Percentiles rank a stretch among this genome's conserved stretches.
These are phyloP conservation scores for Alternaria gansuensis DNA, from an alignment of 2,329 filamentous ascomycete genomes.

Conservation along the genomic window DNA sequence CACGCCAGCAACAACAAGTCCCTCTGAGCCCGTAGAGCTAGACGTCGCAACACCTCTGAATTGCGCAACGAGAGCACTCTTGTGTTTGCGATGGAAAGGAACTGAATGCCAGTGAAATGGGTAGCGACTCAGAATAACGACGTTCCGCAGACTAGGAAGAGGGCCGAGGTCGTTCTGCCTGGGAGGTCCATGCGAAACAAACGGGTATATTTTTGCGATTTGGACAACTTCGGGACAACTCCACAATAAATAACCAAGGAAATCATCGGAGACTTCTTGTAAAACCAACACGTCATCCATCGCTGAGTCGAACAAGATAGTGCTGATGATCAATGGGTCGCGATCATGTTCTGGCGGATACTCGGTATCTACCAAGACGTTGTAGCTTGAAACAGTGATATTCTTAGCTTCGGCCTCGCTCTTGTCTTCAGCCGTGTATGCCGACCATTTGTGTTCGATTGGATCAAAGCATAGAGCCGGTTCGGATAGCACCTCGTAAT, in stretches of 20 bases:
- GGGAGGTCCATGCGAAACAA: constrained; percentile 66
- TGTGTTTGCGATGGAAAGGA: constrained; percentile 64
- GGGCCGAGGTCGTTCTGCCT: constrained; percentile 62
- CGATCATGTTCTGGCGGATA: constrained; percentile 51
- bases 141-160: constrained; percentile 68
- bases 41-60: constrained; percentile 52
- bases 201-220: constrained; percentile 63
- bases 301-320: constrained; percentile 46
- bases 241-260: constrained; percentile 65
- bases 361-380: constrained; percentile 54
- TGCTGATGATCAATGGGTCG: constrained; percentile 49
- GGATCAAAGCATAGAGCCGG: constrained; percentile 46
- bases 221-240: constrained; percentile 55
- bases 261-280: constrained; percentile 72
- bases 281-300: constrained; percentile 57
- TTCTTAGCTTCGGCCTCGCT: constrained; percentile 12
- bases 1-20: constrained; percentile 63
- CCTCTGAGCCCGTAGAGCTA: constrained; percentile 31
- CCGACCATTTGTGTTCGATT: constrained; percentile 36
- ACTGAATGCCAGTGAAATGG: constrained; percentile 66
- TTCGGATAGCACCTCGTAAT: constrained; percentile 32
- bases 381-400: constrained; percentile 55
- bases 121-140: constrained; percentile 66
- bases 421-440: neutral
- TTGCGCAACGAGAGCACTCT: constrained; percentile 63